phyloP scores from a whole-genome alignment of 345 rosid species.

The rapeseed (Brassica napus) region DNA sequence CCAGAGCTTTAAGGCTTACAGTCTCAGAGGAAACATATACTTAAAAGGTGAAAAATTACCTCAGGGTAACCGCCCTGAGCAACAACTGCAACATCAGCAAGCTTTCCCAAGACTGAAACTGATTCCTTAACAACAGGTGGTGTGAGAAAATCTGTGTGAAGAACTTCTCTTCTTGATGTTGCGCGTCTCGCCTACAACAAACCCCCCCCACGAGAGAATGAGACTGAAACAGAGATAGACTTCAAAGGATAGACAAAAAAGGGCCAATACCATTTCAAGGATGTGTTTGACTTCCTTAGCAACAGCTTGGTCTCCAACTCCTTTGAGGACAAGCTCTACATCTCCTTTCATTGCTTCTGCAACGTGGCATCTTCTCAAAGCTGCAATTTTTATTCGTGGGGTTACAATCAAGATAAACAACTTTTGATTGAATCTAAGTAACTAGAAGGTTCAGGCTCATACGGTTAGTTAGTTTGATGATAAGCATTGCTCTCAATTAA shows the following conservation, averaged over 20 bases:
- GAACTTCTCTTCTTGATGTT: slow-evolving; percentile 62
- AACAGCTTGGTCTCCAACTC: slow-evolving; percentile 55
- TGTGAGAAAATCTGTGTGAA: slow-evolving; percentile 78
- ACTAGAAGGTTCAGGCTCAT: not conserved
- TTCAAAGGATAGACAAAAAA: not conserved
- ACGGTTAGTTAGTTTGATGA: not conserved
- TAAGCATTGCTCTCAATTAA: not conserved
- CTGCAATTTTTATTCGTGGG: slow-evolving; percentile 26
- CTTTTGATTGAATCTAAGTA: not conserved
- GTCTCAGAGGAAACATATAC: not conserved
- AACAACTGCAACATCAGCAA: slow-evolving; percentile 66
- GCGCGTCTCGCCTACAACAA: slow-evolving; percentile 66
- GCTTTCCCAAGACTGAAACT: slow-evolving; percentile 55
- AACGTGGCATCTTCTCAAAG: slow-evolving; percentile 56
- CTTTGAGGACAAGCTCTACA: slow-evolving; percentile 56
- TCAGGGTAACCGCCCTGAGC: slow-evolving; percentile 92
- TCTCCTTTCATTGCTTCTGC: slow-evolving; percentile 70
- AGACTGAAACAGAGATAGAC: slow-evolving; percentile 10
- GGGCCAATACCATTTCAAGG: slow-evolving; percentile 61
- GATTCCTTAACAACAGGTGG: slow-evolving; percentile 82
- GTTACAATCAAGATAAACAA: not conserved
- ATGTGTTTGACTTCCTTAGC: slow-evolving; percentile 72
- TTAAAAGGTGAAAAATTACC: slow-evolving; percentile 41
- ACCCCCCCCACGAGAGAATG: not conserved
- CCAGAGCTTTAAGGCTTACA: slow-evolving; percentile 9